These are phyloP conservation scores for Decorospora gaudefroyi DNA, from an alignment of 2,329 filamentous ascomycete genomes.

Conservation along the genomic window DNA sequence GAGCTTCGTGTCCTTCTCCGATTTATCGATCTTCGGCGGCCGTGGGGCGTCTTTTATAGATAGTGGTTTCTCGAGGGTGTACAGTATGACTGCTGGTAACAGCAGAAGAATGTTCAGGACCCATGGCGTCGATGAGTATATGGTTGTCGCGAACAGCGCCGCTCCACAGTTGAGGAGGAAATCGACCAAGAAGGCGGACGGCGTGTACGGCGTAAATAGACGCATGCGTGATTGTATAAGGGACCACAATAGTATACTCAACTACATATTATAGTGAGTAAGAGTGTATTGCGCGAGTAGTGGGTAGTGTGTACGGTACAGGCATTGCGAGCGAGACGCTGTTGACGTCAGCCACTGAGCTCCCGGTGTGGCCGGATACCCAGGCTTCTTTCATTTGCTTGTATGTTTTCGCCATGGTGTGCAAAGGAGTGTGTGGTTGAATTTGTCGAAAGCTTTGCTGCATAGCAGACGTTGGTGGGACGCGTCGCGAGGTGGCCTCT, in stretches of 20 bases:
- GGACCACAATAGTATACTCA: slow-evolving; percentile 84
- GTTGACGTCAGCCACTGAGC: slow-evolving; percentile 83
- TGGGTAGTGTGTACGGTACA: slow-evolving; percentile 58
- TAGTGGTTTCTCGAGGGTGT: slow-evolving; percentile 48
- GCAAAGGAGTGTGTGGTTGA: slow-evolving; percentile 13
- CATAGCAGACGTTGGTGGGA: slow-evolving; percentile 12
- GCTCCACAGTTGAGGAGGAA: slow-evolving; percentile 84
- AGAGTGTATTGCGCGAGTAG: slow-evolving; percentile 7
- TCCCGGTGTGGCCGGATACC: slow-evolving; percentile 87
- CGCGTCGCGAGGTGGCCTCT: slow-evolving; percentile 29
- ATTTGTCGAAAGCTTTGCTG: slow-evolving; percentile 18
- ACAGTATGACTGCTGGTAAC: slow-evolving; percentile 69
- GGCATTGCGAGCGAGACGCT: slow-evolving; percentile 81
- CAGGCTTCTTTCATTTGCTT: slow-evolving; percentile 94
- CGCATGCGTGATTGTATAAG: slow-evolving; percentile 80
- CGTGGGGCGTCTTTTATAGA: slow-evolving; percentile 22
- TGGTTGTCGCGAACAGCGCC: slow-evolving; percentile 80
- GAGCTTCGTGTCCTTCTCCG: slow-evolving; percentile 31
- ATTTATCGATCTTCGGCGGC: slow-evolving; percentile 27
- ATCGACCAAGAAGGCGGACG: slow-evolving; percentile 72
- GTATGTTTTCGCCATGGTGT: slow-evolving; percentile 62
- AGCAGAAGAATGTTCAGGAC: slow-evolving; percentile 76
- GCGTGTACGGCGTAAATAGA: slow-evolving; percentile 78
- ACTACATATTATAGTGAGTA: slow-evolving; percentile 57
- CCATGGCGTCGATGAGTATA: slow-evolving; percentile 76